Base-by-base conservation (phyloP, 352 stramenopile species). In the Sclerospora graminicola region DNA sequence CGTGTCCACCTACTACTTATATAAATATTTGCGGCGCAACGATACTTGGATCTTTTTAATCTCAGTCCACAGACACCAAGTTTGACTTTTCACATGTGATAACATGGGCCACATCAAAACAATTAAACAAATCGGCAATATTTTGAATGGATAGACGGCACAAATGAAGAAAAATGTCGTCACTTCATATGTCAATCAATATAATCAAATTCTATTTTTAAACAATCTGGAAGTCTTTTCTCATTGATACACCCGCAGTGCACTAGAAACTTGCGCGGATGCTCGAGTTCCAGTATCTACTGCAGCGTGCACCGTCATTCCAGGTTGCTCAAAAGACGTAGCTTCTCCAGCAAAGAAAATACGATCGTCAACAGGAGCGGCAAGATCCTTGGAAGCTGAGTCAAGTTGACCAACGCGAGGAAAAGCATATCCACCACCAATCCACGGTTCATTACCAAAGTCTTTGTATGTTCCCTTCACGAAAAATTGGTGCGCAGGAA, bases 311-410 rank as follows among this genome's bases (percentile, higher is more conserved):
- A 90, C 79, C 8, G 79, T 70, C 79, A 90, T 90, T 10, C 73
- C 75, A 2, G 79, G 79, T 44, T 88, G 75, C 42, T 90, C 73
- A 29, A 81, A 88, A 13, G 79, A 76, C 9, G 79, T 90, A 8
- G 79, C 79, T 45, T 90, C 79, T 0, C 79, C 79, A 10, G 79
- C 79, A 29, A 90, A 90, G 57, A 90, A 90, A 20, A 90, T 58
- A 16, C 79, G 76, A 16, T 57, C 37, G 14, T 84, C 76, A 14
- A 90, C 77, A 5, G 69, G 28, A 6, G 64, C 49, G 4, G 79
- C 79, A 1, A 90, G 50, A 42, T 87, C 61, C 15, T 60, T 48
- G 1, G 79, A 67, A 14, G 75, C 75, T 2, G 67, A 41, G 36
- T 90, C 79, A 15, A 51, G 60, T 42, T 88, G 76, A 1, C 79